Evolutionary conservation across 306 rosid species (phyloP).

Genomic region (Begonia peltatifolia): DNA sequence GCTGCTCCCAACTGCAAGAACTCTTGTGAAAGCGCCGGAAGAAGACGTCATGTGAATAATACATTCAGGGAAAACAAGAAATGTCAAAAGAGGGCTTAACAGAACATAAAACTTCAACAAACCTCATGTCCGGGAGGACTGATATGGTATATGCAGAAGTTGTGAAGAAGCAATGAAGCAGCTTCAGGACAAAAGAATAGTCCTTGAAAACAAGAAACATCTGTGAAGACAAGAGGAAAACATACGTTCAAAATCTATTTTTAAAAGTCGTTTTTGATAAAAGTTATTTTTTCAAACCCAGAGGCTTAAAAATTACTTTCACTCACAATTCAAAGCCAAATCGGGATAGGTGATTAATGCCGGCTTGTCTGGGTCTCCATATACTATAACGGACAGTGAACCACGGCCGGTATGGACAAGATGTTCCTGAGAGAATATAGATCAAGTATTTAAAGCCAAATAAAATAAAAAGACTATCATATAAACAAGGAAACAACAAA

Average conservation of each 20-base stretch:
- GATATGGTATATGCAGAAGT: slow-evolving; percentile 88
- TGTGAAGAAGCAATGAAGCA: slow-evolving; percentile 84
- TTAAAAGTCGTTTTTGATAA: neutral
- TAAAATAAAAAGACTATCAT: no score
- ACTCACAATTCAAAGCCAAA: slow-evolving; percentile 76
- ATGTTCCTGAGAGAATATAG: slow-evolving; percentile 44
- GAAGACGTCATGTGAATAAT: slow-evolving; percentile 47
- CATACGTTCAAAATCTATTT: neutral
- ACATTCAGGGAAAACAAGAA: slow-evolving; percentile 15
- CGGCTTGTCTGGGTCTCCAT: slow-evolving; percentile 82
- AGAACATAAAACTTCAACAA: slow-evolving; percentile 25
- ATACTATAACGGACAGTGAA: slow-evolving; percentile 69
- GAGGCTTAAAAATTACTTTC: neutral
- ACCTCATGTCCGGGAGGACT: slow-evolving; percentile 98
- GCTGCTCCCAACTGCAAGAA: slow-evolving; percentile 97
- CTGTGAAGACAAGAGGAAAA: slow-evolving; percentile 24
- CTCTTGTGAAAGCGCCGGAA: slow-evolving; percentile 60
- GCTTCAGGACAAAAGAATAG: slow-evolving; percentile 88
- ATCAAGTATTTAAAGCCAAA: no score
- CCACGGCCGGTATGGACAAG: slow-evolving; percentile 66
- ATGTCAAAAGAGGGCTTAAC: neutral
- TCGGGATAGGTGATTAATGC: slow-evolving; percentile 83
- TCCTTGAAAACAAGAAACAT: slow-evolving; percentile 91
- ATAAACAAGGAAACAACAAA: neutral
- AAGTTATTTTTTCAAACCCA: neutral